Conservation (phyloP, 2,329 filamentous ascomycete genomes). For the Magnaporthiopsis poae region DNA sequence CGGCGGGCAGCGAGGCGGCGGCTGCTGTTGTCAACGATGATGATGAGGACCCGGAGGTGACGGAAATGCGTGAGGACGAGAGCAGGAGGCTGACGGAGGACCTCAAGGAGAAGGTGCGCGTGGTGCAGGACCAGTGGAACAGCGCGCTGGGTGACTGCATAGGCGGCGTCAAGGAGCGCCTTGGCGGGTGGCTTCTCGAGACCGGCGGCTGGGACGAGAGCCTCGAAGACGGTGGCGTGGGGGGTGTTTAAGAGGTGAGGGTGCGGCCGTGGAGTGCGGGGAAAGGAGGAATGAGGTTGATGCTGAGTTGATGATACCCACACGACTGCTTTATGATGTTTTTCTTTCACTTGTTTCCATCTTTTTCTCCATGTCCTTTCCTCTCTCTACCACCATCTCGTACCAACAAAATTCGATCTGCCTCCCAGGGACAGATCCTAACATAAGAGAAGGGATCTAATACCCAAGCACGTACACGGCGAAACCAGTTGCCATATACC, state of each 20-base stretch:
- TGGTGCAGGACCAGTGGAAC: constrained; percentile 84
- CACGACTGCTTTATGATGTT: constrained; percentile 1
- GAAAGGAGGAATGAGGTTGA: neutral
- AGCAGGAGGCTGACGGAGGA: constrained; percentile 67
- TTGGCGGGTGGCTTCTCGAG: constrained; percentile 62
- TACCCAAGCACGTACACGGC: too few relatives aligned
- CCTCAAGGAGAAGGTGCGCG: constrained; percentile 82
- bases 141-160: constrained; percentile 75
- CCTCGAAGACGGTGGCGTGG: constrained; percentile 48
- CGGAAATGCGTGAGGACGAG: constrained; percentile 54
- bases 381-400: too few relatives aligned
- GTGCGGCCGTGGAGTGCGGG: neutral
- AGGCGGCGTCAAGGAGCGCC: constrained; percentile 60
- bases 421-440: too few relatives aligned
- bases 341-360: neutral
- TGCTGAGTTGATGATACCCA: constrained; percentile 16
- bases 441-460: too few relatives aligned
- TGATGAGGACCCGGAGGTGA: constrained; percentile 32
- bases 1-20: constrained; percentile 45
- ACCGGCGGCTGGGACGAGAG: constrained; percentile 84
- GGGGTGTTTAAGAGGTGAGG: constrained; percentile 27
- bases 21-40: constrained; percentile 29
- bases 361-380: too few relatives aligned
- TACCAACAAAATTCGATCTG: too few relatives aligned
- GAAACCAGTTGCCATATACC: too few relatives aligned